phyloP scores from a whole-genome alignment of 352 stramenopile species.

The Phytophthora kernoviae region DNA sequence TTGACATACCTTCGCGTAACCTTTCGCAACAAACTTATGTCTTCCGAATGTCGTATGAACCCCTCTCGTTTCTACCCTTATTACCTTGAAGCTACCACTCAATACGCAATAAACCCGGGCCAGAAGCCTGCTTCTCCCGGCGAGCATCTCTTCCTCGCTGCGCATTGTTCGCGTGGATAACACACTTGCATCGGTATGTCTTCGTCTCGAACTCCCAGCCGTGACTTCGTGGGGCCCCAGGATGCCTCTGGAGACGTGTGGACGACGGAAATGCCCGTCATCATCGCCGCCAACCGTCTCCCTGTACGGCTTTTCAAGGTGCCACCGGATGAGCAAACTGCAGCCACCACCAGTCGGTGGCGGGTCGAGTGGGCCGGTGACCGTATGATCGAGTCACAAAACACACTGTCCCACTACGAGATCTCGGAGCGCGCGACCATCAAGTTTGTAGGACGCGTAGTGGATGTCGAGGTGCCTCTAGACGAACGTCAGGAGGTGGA shows the following conservation, averaged over 20 bases:
- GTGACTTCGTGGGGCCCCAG: too few species aligned
- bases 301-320: slow-evolving; percentile 51
- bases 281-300: slow-evolving; percentile 76
- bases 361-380: slow-evolving; percentile 72
- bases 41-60: background rate
- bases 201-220: too few species aligned
- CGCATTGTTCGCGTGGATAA: too few species aligned
- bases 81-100: too few species aligned
- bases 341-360: slow-evolving; percentile 34
- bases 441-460: slow-evolving; percentile 75
- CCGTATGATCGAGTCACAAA: slow-evolving; percentile 75
- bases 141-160: too few species aligned
- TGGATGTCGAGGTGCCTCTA: slow-evolving; percentile 53
- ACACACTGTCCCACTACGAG: slow-evolving; percentile 76
- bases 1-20: too few species aligned
- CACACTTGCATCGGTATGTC: too few species aligned
- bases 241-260: slow-evolving; percentile 32
- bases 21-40: background rate
- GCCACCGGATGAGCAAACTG: slow-evolving; percentile 12
- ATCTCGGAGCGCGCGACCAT: slow-evolving; percentile 67
- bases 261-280: slow-evolving; percentile 62
- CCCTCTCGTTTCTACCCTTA: too few species aligned
- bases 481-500: slow-evolving; percentile 57
- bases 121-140: too few species aligned
- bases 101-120: too few species aligned